These are phyloP conservation scores for Akanthomyces uredinophilus DNA, from an alignment of 2,329 filamentous ascomycete species.

Conservation along the genomic window DNA sequence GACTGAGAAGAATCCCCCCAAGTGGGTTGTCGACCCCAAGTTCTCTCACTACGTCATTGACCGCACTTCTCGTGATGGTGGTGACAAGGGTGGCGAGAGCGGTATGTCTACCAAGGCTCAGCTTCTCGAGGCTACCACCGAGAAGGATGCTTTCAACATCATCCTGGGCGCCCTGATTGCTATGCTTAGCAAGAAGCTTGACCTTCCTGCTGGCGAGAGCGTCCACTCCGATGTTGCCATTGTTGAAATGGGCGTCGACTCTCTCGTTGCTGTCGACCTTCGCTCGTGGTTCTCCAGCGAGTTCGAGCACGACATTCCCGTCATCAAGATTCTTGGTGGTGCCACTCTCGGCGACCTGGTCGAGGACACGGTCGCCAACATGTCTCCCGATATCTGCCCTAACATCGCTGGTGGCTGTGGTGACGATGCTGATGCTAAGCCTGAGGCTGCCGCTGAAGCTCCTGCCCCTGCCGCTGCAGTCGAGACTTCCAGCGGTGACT, in stretches of 20 bases:
- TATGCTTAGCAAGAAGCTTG: conserved; percentile 16
- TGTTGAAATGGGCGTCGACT: conserved; percentile 24
- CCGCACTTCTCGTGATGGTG: conserved; percentile 9
- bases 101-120: conserved; percentile 6
- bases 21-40: conserved; percentile 16
- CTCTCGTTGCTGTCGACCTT: conserved; percentile 30
- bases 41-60: conserved; percentile 16
- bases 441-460: conserved; percentile 23
- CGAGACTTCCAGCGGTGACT: conserved; percentile 21
- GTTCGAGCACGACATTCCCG: conserved; percentile 37
- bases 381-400: conserved; percentile 14
- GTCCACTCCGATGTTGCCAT: conserved; percentile 15
- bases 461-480: conserved; percentile 15
- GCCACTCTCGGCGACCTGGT: conserved; percentile 19
- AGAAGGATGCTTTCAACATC: conserved; percentile 13
- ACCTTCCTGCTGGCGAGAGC: conserved; percentile 15
- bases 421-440: conserved; percentile 23
- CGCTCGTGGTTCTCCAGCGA: conserved; percentile 44
- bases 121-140: conserved; percentile 15
- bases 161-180: conserved; percentile 15
- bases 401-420: conserved; percentile 9
- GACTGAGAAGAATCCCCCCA: conserved; percentile 10
- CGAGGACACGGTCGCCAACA: conserved; percentile 14
- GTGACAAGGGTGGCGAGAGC: conserved; percentile 5
- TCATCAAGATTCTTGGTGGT: conserved; percentile 40